Evolutionary conservation across 306 rosid genomes (phyloP).

Genomic region (Ceratonia siliqua): DNA sequence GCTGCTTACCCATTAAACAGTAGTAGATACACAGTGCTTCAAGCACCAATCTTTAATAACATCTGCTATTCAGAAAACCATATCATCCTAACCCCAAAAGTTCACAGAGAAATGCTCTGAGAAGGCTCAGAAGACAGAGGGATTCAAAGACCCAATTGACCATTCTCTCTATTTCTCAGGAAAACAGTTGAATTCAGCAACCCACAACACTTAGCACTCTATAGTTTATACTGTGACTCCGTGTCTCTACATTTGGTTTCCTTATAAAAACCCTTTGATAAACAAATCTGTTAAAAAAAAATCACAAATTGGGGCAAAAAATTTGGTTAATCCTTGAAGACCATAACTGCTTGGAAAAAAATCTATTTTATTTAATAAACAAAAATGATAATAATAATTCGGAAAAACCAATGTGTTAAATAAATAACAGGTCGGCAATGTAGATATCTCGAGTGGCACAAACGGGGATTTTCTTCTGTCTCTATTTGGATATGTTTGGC

Average conservation of each 20-base stretch:
- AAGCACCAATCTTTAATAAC: conserved; percentile 16
- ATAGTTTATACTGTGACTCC: background rate
- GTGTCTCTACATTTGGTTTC: conserved; percentile 1
- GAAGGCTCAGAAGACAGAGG: conserved; percentile 25
- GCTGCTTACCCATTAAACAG: conserved; percentile 36
- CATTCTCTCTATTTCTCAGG: background rate
- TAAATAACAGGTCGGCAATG: conserved; percentile 41
- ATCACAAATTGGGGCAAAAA: conserved; percentile 42
- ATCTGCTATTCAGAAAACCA: conserved; percentile 15
- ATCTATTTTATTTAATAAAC: background rate
- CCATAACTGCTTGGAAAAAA: conserved; percentile 43
- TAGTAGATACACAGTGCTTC: conserved; percentile 7
- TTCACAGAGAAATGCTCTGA: conserved; percentile 19
- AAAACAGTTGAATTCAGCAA: conserved; percentile 15
- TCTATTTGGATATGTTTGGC: background rate
- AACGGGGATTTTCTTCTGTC: conserved; percentile 34
- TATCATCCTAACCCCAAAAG: conserved; percentile 5
- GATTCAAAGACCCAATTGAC: background rate
- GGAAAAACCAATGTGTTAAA: conserved; percentile 47
- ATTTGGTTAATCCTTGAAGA: conserved; percentile 47
- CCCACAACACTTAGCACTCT: background rate
- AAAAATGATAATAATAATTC: conserved; percentile 27
- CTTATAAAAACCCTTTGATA: conserved; percentile 15
- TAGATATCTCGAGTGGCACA: conserved; percentile 35
- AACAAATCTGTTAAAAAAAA: conserved; percentile 30